Base-by-base conservation (phyloP, 495 filamentous ascomycete species). In the Recurvomyces mirabilis region DNA sequence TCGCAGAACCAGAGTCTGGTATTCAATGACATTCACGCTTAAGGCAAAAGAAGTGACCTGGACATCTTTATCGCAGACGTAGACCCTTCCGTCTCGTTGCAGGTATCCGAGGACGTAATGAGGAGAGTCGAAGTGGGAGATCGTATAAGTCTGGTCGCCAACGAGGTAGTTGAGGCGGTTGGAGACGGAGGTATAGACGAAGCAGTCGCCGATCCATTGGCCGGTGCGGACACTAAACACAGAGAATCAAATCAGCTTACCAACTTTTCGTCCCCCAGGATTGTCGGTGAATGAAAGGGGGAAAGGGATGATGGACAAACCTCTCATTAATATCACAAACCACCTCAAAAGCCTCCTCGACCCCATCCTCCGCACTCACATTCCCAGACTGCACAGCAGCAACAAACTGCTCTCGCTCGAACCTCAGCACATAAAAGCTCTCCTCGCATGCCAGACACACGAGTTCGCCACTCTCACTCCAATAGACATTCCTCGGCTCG, bases 121-220 rank as follows among this genome's bases (percentile, higher is more conserved):
- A 13, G 84, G 78, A 57, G 86, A 75, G 64, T 99, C 91, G 55
- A 94, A 95, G 65, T 96, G 89, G 29, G 87, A 86, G 57, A 99
- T 82, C n/a, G 91, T 94, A 72, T 96, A 94, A 22, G 87, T 93
- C 65, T 95, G 87, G 64, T 96, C 91, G 39, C 91, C 93, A 25
- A 99, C 91, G 17, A 99, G 77, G 64, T 96, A 95, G 71, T 96
- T 99, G 47, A 99, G 68, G 41, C 91, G 84, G 73, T 96, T 95
- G 20, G 88, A 94, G 54, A 77, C 80, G 69, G 87, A 96, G 21
- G 91, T 95, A 70, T 96, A 99, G 59, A 96, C 88, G 70, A 99
- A 91, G 67, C 88, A 94, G 63, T 99, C 91, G 19, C 91, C 91
- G 44, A 99, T 81, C 91, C 91, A 99, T 66, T 91, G 79, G 34